Evolutionary conservation across 139 green algal genomes (phyloP), one percentile per base, ranked within the genome.

Genomic region (Coelastrella sp.): DNA sequence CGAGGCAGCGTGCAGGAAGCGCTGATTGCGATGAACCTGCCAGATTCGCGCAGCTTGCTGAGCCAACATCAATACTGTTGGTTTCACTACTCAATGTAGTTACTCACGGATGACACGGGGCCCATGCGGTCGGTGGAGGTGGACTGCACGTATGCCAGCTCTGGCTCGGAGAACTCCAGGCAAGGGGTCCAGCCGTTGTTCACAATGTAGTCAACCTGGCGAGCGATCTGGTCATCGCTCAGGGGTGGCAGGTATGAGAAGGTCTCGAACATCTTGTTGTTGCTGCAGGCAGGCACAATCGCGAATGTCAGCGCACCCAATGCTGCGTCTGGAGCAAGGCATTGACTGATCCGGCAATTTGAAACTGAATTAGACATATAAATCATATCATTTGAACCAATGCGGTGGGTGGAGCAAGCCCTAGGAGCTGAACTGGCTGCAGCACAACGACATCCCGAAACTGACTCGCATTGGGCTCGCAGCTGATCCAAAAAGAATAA

Each of bases 211-310:
- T 95, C 89, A 27, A 99, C 94, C 96, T 99, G 96, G 79, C 88
- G 89, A 87, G 94, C 85, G 92, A 99, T 98, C 89, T 96, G 90
- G 63, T 95, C 92, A 66, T 96, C 86, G 85, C 91, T 94, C 74
- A 99, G 94, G 50, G 96, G 94, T 77, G 97, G 97, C 89, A 99
- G 96, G 97, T 95, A 99, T 68, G 96, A 99, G 89, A 99, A 95
- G 92, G 96, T 99, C 97, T 99, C 97, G 92, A 97, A 99, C 87
- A 96, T 94, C 94, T 64, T 64, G 53, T 64, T 64, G 53, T 64
- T 64, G 53, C 93, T 98, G 90, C 79, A 88, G 64, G 60, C 35
- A 38, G 64, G 43, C 41, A 34, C 15, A n/a, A 66, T 34, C 15
- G 63, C n/a, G 21, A 21, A 15, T 23, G 37, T 73, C 4, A 66